Evolutionary conservation across 257 asterid genomes (phyloP).

Genomic region (Forsythia viridissima): DNA sequence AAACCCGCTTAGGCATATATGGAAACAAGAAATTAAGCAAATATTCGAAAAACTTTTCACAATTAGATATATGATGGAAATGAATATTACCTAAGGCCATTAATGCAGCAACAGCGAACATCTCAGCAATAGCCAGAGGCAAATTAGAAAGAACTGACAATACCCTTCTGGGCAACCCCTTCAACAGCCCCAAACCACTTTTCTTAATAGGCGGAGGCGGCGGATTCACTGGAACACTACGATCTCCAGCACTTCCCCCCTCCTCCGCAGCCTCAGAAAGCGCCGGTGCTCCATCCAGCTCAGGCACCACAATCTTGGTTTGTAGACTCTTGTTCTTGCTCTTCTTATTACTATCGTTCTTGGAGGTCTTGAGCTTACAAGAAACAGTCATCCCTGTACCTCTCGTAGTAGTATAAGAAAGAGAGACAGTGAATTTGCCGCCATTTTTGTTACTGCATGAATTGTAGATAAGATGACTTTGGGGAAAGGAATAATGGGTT

Average conservation of each 20-base stretch:
- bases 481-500: slow-evolving; percentile 30
- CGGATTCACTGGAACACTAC: slow-evolving; percentile 18
- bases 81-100: slow-evolving; percentile 75
- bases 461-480: slow-evolving; percentile 27
- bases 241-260: slow-evolving; percentile 30
- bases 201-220: slow-evolving; percentile 35
- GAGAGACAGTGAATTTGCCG: slow-evolving; percentile 29
- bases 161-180: slow-evolving; percentile 48
- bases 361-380: slow-evolving; percentile 52
- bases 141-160: slow-evolving; percentile 65
- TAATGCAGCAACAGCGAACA: slow-evolving; percentile 73
- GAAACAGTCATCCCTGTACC: slow-evolving; percentile 13
- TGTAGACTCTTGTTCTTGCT: slow-evolving; percentile 33
- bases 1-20: too few species aligned
- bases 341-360: slow-evolving; percentile 17
- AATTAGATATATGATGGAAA: not conserved
- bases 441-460: slow-evolving; percentile 28
- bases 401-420: too few species aligned
- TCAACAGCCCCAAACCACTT: slow-evolving; percentile 34
- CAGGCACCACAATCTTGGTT: slow-evolving; percentile 54
- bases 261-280: slow-evolving; percentile 32
- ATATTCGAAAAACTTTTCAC: not conserved
- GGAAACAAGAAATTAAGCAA: not conserved
- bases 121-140: slow-evolving; percentile 82
- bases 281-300: slow-evolving; percentile 61